Conservation (phyloP, 164 flowering plant genomes). For the Cinnamomum micranthum region DNA sequence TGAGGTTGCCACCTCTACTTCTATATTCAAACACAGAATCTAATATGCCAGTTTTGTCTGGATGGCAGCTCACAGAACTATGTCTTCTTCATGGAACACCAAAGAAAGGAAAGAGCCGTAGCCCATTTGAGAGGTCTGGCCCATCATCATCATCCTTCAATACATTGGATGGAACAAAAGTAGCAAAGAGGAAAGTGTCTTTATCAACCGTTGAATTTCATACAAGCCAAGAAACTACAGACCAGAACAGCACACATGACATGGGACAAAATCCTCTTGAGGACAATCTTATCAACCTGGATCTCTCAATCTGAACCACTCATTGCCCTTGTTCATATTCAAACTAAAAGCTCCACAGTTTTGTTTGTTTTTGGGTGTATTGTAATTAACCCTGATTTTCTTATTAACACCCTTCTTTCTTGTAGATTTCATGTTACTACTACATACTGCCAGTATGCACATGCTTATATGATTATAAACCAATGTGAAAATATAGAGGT, state of each 20-base stretch:
- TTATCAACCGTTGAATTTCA: not conserved
- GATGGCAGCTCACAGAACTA: not conserved
- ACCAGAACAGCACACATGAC: not conserved
- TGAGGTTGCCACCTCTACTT: not conserved
- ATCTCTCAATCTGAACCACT: not conserved
- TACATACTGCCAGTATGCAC: too few species aligned
- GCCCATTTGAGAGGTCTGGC: not conserved
- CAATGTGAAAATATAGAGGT: too few species aligned
- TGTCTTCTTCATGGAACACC: not conserved
- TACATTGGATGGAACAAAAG: not conserved
- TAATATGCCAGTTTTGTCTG: not conserved
- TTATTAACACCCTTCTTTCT: too few species aligned
- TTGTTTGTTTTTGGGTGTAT: too few species aligned
- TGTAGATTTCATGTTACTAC: too few species aligned
- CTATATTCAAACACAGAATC: not conserved
- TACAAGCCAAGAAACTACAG: not conserved
- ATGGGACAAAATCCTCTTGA: not conserved
- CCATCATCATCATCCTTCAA: not conserved
- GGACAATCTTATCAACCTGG: constrained; percentile 1
- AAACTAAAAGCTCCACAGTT: not conserved
- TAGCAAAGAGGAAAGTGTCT: not conserved
- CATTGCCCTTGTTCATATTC: not conserved
- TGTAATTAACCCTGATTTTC: too few species aligned
- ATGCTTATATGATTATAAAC: too few species aligned
- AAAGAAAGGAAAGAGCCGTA: not conserved